Conservation (phyloP, 306 rosid species). For the Cicer cuneatum region DNA sequence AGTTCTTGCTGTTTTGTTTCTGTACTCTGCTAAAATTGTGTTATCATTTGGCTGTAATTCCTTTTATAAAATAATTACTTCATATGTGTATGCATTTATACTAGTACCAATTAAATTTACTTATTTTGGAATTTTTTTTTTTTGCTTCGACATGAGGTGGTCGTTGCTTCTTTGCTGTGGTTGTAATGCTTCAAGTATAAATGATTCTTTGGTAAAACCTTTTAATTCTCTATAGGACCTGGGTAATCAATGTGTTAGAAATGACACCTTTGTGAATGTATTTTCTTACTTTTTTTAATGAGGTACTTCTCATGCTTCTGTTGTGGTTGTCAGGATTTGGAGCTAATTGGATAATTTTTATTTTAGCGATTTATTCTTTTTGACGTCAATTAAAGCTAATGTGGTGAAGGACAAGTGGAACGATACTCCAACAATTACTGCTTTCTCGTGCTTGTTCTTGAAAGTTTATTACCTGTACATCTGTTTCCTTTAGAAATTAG, state of each 20-base stretch:
- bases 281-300: slow-evolving; percentile 3
- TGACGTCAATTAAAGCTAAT: background rate
- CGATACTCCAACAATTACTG: background rate
- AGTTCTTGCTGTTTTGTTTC: slow-evolving; percentile 29
- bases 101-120: background rate
- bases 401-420: background rate
- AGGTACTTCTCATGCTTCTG: background rate
- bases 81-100: background rate
- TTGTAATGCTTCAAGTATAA: background rate
- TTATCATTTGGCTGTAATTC: background rate
- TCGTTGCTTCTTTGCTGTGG: background rate
- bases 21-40: slow-evolving; percentile 5
- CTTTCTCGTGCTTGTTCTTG: background rate
- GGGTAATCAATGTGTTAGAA: slow-evolving; percentile 7
- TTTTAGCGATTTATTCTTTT: background rate
- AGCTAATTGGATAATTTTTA: background rate
- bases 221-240: background rate
- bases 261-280: background rate
- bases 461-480: background rate
- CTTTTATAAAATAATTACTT: background rate
- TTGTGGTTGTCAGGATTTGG: background rate
- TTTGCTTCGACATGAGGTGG: too few species aligned
- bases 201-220: background rate
- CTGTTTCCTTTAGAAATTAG: background rate
- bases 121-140: background rate